A percentile compares a stretch with the other conserved stretches of the same genome.
These are phyloP conservation scores for Umbelopsis sp. DNA, from an alignment of 192 early-diverging fungal species.

Conservation along the genomic window DNA sequence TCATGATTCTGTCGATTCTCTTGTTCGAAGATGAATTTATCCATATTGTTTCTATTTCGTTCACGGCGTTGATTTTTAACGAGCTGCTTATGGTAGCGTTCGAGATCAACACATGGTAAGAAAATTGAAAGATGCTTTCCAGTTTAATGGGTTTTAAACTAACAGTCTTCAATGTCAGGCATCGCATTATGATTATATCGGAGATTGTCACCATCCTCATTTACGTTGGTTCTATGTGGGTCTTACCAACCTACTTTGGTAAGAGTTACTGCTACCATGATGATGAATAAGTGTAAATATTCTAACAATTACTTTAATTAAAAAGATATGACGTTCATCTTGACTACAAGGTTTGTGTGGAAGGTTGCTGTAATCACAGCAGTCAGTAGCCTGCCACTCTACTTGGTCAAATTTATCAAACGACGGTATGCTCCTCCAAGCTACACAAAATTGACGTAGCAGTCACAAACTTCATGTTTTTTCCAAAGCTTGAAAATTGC, in stretches of 20 bases:
- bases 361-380: slow-evolving; percentile 89
- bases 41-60: slow-evolving; percentile 93
- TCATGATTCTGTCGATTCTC: slow-evolving; percentile 93
- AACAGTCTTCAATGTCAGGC: slow-evolving; percentile 43
- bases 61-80: slow-evolving; percentile 92
- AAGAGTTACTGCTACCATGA: slow-evolving; percentile 22
- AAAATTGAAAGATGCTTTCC: not conserved
- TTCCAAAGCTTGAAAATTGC: too few species aligned
- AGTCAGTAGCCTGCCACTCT: slow-evolving; percentile 84
- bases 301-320: slow-evolving; percentile 20
- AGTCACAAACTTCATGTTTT: slow-evolving; percentile 9
- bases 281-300: not conserved
- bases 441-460: slow-evolving; percentile 79
- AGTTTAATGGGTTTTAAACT: not conserved
- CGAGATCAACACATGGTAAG: slow-evolving; percentile 89
- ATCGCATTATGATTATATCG: slow-evolving; percentile 84
- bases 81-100: slow-evolving; percentile 95
- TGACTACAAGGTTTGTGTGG: slow-evolving; percentile 84
- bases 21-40: slow-evolving; percentile 96
- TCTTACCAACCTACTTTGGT: slow-evolving; percentile 92
- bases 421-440: slow-evolving; percentile 84
- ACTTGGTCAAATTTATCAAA: slow-evolving; percentile 79
- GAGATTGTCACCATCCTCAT: slow-evolving; percentile 80
- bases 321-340: slow-evolving; percentile 81
- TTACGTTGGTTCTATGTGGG: slow-evolving; percentile 88